Conservation (phyloP, 768 basidiomycete genomes). For the Suillus placidus region DNA sequence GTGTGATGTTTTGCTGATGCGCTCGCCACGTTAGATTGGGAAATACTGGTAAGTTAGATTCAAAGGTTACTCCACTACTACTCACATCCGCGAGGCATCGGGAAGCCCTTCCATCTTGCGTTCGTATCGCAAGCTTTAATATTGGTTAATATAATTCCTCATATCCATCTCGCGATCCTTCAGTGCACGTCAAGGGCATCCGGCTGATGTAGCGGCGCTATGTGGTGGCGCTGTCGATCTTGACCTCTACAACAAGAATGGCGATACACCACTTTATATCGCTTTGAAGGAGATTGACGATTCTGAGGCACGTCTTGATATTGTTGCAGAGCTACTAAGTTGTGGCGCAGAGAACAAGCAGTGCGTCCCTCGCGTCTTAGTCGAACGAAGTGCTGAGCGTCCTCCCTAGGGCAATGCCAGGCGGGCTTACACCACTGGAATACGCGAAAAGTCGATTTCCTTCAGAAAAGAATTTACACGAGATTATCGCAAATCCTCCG, state of each 20-base stretch:
- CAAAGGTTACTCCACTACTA: conserved; percentile 2
- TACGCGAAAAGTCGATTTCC: conserved; percentile 2
- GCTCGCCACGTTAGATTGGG: conserved; percentile 21
- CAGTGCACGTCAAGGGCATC: not conserved
- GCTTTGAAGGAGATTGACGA: conserved; percentile 25
- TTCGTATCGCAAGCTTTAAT: conserved; percentile 18
- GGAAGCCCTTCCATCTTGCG: conserved; percentile 36
- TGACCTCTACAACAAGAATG: conserved; percentile 26
- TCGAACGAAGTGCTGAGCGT: not conserved
- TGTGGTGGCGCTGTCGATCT: conserved; percentile 25
- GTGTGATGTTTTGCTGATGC: not conserved
- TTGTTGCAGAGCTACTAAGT: conserved; percentile 15
- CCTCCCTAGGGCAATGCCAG: not conserved
- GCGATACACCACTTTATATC: conserved; percentile 33
- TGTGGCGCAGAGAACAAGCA: not conserved
- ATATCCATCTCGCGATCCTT: not conserved
- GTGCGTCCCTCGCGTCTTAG: not conserved
- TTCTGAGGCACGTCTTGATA: conserved; percentile 16
- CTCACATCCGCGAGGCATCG: not conserved
- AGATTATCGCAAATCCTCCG: not conserved
- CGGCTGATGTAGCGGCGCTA: conserved; percentile 21
- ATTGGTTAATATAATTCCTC: not conserved
- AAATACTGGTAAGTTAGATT: conserved; percentile 32
- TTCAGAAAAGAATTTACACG: not conserved
- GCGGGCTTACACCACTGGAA: conserved; percentile 4